Percentiles rank a stretch among this genome's conserved stretches.
Evolutionary conservation across 305 asterid genomes (phyloP).

Genomic region (Fraxinus latifolia): DNA sequence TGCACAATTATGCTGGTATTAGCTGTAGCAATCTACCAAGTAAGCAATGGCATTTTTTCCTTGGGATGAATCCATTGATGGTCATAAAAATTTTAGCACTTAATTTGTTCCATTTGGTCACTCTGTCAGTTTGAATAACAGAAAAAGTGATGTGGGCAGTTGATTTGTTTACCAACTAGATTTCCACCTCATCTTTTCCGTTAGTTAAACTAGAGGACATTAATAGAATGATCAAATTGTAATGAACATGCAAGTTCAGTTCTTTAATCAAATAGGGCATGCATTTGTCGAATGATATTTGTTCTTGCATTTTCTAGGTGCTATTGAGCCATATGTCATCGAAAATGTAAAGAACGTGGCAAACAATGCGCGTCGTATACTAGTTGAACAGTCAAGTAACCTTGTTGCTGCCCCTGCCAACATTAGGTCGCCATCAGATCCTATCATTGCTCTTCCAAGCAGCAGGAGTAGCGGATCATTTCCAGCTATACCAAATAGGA

Average conservation of each 20-base stretch:
- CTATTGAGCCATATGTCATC: constrained; percentile 35
- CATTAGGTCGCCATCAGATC: constrained; percentile 25
- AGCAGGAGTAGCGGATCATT: constrained; percentile 82
- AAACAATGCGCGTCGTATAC: constrained; percentile 49
- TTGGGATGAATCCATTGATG: not conserved
- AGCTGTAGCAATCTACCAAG: constrained; percentile 40
- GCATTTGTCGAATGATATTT: constrained; percentile 18
- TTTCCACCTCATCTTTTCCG: not conserved
- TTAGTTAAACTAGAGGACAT: not conserved
- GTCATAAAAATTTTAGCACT: not conserved
- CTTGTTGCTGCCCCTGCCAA: constrained; percentile 50
- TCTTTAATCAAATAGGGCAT: not conserved
- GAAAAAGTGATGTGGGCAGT: not conserved
- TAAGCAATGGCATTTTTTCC: constrained; percentile 18
- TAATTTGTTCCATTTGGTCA: not conserved
- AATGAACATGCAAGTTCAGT: not conserved
- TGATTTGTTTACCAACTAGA: not conserved
- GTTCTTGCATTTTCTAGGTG: constrained; percentile 39
- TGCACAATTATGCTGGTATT: constrained; percentile 30
- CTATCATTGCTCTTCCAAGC: constrained; percentile 39
- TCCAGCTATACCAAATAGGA: constrained; percentile 49
- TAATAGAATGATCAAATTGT: not conserved
- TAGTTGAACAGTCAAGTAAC: constrained; percentile 57
- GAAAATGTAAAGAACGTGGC: constrained; percentile 26
- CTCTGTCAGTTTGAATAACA: not conserved